Evolutionary conservation across 208 protist species (phyloP), one percentile per base, ranked within the genome.

Genomic region (Zelonia costaricensis): DNA sequence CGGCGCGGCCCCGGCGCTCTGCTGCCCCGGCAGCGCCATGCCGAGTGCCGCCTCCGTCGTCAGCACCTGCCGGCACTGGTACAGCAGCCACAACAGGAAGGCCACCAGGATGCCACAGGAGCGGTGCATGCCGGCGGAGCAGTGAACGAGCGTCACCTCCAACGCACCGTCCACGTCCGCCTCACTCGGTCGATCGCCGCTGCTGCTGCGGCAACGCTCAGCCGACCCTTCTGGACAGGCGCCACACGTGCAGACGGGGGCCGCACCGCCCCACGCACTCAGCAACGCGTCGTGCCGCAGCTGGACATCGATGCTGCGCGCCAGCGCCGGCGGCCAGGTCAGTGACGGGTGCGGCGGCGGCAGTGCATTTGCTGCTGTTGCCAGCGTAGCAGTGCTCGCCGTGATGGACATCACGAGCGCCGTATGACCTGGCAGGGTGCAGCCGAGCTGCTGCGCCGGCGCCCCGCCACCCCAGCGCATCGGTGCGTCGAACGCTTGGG

Each of bases 81-180:
- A 64, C 2, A 80, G 56, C 45, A 88, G 62, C 82, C 80, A 92
- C n/a, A 93, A 52, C 33, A 93, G 35, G 56, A 81, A 90, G 0
- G 82, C 83, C 4, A 87, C 66, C 12, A 79, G 64, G 22, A 93
- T 77, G 13, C 78, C 83, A 55, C 77, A 84, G 0, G 84, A 91
- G n/a, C 87, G 83, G 45, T 93, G 87, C 83, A 90, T 93, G 25
- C 87, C 87, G n/a, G 87, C 87, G 27, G 77, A 87, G 69, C 87
- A 93, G 69, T 93, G 87, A 35, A 93, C 62, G 10, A 93, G 59
- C 45, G 45, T 30, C 7, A 62, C 66, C 62, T 65, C 52, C 25
- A 9, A 22, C 40, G 36, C 31, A 18, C 48, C 67, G 7, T 23
- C 6, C 38, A 28, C 38, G 22, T 33, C 2, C 30, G 12, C 54